These are phyloP conservation scores for Stramenopiles sp. DNA, from an alignment of 352 stramenopile genomes.

Conservation along the genomic window DNA sequence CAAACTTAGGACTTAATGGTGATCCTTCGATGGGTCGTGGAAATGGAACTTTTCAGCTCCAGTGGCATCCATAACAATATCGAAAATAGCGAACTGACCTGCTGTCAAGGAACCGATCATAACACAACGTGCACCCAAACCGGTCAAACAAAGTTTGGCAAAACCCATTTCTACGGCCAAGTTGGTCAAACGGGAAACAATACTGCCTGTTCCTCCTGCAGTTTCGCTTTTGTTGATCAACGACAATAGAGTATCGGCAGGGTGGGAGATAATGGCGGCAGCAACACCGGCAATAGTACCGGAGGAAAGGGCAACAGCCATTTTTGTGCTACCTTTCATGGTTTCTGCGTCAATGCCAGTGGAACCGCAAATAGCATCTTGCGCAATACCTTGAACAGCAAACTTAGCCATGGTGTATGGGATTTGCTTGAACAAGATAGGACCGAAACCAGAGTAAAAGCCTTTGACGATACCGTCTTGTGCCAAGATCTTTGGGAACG, in stretches of 20 bases:
- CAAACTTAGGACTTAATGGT: background rate
- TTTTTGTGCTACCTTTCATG: no score
- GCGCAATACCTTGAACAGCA: no score
- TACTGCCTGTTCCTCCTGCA: slow-evolving; percentile 41
- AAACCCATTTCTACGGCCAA: slow-evolving; percentile 50
- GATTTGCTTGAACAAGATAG: slow-evolving; percentile 58
- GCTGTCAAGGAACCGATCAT: slow-evolving; percentile 63
- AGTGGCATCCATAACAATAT: slow-evolving; percentile 52
- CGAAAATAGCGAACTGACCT: slow-evolving; percentile 61
- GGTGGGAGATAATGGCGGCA: slow-evolving; percentile 95
- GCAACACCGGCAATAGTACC: slow-evolving; percentile 97
- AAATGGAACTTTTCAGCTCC: slow-evolving; percentile 64
- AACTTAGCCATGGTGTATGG: no score
- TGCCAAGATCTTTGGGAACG: slow-evolving; percentile 42
- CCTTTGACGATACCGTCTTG: slow-evolving; percentile 39
- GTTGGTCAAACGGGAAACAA: slow-evolving; percentile 41
- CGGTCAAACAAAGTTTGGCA: slow-evolving; percentile 48
- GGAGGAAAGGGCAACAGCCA: slow-evolving; percentile 87
- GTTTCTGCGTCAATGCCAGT: no score
- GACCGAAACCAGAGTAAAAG: slow-evolving; percentile 54
- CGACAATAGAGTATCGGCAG: slow-evolving; percentile 92
- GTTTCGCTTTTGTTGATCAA: slow-evolving; percentile 69
- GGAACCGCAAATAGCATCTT: no score
- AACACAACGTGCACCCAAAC: slow-evolving; percentile 46
- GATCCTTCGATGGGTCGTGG: slow-evolving; percentile 31